Evolutionary conservation across 2,329 filamentous ascomycete genomes (phyloP).

Genomic region (Simplicillium sp.): DNA sequence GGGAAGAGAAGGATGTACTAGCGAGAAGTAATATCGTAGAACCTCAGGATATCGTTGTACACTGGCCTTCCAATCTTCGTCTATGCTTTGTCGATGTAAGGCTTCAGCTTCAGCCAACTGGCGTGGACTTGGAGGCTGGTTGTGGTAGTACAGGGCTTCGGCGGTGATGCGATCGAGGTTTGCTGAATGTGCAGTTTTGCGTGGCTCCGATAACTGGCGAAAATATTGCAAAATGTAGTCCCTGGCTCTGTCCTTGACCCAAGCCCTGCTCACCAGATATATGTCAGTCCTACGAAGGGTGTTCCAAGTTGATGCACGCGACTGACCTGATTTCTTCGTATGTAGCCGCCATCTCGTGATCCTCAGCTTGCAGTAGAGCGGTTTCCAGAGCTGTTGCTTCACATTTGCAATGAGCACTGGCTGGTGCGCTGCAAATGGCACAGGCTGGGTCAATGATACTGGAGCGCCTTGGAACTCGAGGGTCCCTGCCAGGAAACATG

Average conservation of each 20-base stretch:
- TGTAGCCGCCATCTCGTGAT: conserved; percentile 51
- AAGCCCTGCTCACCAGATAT: conserved; percentile 32
- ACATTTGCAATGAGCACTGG: conserved; percentile 51
- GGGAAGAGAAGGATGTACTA: conserved; percentile 59
- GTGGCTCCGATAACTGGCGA: conserved; percentile 48
- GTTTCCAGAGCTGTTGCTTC: conserved; percentile 56
- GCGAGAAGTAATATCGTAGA: conserved; percentile 69
- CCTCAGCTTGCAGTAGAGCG: conserved; percentile 54
- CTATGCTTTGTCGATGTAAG: conserved; percentile 62
- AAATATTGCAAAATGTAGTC: conserved; percentile 62
- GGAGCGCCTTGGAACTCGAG: conserved; percentile 15
- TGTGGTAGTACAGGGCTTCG: conserved; percentile 48
- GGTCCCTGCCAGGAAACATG: background rate
- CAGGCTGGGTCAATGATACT: conserved; percentile 62
- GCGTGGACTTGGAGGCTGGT: conserved; percentile 46
- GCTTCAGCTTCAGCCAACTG: conserved; percentile 57
- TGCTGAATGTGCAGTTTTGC: conserved; percentile 45
- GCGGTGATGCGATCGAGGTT: conserved; percentile 47
- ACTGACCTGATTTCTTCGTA: conserved; percentile 55
- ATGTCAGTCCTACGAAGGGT: background rate
- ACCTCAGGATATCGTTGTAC: conserved; percentile 72
- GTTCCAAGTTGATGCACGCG: background rate
- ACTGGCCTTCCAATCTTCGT: conserved; percentile 68
- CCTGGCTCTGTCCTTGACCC: conserved; percentile 57
- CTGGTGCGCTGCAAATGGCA: conserved; percentile 55